These are phyloP conservation scores for Santalum album DNA, from an alignment of 164 flowering plant species.

Conservation along the genomic window DNA sequence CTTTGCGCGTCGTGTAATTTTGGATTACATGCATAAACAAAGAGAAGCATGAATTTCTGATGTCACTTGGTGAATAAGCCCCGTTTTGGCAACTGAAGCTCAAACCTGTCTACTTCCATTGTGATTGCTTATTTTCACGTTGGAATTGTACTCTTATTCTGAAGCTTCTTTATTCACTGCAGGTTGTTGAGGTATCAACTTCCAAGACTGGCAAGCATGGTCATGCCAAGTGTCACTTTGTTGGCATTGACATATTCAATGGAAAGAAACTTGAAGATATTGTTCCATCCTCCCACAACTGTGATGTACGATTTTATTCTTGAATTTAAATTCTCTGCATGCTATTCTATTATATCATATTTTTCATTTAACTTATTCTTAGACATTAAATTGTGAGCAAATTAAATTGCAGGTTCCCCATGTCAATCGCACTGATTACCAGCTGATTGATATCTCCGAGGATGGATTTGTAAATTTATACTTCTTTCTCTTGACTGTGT, in stretches of 20 bases:
- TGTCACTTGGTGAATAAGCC: too few species aligned
- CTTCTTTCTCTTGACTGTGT: neutral
- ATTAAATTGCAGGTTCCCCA: slow-evolving; percentile 3
- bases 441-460: slow-evolving; percentile 5
- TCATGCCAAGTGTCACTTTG: slow-evolving; percentile 1
- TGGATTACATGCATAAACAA: too few species aligned
- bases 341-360: too few species aligned
- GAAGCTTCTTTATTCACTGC: neutral
- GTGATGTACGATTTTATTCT: neutral
- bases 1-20: too few species aligned
- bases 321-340: too few species aligned
- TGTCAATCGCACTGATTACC: slow-evolving; percentile 4
- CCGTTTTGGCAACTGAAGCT: too few species aligned
- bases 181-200: neutral
- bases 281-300: neutral
- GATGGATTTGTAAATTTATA: slow-evolving; percentile 3
- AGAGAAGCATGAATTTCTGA: too few species aligned
- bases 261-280: neutral
- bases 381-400: too few species aligned
- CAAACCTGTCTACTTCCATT: too few species aligned
- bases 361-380: too few species aligned
- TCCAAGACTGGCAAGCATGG: slow-evolving; percentile 1
- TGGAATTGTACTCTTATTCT: too few species aligned
- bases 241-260: neutral
- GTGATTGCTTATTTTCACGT: too few species aligned